These are phyloP conservation scores for Candida sanyaensis DNA, from an alignment of 1,139 yeast genomes.

Conservation along the genomic window DNA sequence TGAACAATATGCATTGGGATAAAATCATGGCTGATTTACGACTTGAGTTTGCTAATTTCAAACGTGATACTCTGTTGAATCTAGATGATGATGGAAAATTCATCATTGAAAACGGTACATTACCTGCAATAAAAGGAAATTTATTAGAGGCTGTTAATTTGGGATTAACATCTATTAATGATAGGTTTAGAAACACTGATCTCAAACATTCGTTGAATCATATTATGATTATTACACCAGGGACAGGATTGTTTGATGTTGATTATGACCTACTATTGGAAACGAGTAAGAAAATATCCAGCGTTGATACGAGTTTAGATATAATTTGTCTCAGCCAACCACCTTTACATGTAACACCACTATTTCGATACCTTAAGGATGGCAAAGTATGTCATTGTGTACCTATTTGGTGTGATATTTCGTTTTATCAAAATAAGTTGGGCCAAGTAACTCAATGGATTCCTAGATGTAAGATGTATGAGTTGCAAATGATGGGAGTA, in stretches of 20 bases:
- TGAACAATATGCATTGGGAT: constrained; percentile 84
- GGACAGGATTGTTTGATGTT: constrained; percentile 91
- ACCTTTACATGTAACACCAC: constrained; percentile 89
- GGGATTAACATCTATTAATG: constrained; percentile 76
- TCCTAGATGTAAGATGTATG: constrained; percentile 92
- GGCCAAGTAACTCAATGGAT: constrained; percentile 68
- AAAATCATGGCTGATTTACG: constrained; percentile 87
- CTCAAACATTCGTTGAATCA: constrained; percentile 85
- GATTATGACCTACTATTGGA: constrained; percentile 75
- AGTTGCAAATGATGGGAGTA: constrained; percentile 96
- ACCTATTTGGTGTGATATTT: constrained; percentile 93
- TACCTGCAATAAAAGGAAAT: constrained; percentile 90
- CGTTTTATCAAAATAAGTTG: constrained; percentile 69
- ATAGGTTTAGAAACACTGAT: constrained; percentile 84
- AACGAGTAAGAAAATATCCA: constrained; percentile 74
- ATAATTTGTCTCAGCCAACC: constrained; percentile 86
- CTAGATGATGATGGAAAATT: constrained; percentile 40
- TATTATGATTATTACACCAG: constrained; percentile 84
- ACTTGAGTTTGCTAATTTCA: constrained; percentile 81
- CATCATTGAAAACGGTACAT: constrained; percentile 55
- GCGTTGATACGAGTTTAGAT: constrained; percentile 85
- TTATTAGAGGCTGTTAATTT: constrained; percentile 83
- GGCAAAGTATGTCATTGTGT: constrained; percentile 71
- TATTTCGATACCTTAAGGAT: constrained; percentile 64
- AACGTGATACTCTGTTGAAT: constrained; percentile 64